Conservation (phyloP, 805 yeast species). For the Sugiyamaella americana region DNA sequence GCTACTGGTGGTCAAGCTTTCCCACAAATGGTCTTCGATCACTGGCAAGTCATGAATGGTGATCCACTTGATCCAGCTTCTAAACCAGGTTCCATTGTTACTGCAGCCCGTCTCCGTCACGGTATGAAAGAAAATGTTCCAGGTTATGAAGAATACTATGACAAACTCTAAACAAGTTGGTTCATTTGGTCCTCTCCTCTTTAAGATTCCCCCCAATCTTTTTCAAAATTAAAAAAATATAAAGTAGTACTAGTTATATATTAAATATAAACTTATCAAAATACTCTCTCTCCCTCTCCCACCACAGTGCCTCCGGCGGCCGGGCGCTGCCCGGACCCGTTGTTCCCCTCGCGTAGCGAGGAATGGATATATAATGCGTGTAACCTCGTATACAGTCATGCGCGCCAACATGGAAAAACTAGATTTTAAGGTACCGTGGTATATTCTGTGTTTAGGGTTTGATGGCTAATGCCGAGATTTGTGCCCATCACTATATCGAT, state of each 20-base stretch:
- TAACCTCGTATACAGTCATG: no score
- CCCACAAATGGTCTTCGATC: conserved; percentile 99
- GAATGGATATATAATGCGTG: no score
- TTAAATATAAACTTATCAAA: background rate
- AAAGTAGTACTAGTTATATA: background rate
- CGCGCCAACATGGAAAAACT: no score
- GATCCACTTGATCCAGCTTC: conserved; percentile 84
- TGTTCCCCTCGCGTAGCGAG: no score
- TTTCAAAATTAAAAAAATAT: no score
- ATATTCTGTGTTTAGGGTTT: no score
- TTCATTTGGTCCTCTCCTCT: background rate
- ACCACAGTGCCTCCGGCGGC: background rate
- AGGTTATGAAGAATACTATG: conserved; percentile 93
- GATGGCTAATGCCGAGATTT: no score
- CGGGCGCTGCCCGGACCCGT: background rate
- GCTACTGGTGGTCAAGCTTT: conserved; percentile 99
- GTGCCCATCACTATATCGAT: no score
- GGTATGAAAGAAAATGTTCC: conserved; percentile 97
- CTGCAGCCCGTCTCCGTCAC: conserved; percentile 82
- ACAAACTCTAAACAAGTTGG: conserved; percentile 37
- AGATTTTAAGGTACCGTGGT: no score
- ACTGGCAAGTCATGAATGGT: conserved; percentile 89
- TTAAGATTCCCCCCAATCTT: no score
- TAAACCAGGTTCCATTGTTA: conserved; percentile 61
- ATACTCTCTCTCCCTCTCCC: background rate